A percentile compares a stretch with the other conserved stretches of the same genome.
Evolutionary conservation across 2,329 filamentous ascomycete genomes (phyloP).

Genomic region (Eutypella sp.): DNA sequence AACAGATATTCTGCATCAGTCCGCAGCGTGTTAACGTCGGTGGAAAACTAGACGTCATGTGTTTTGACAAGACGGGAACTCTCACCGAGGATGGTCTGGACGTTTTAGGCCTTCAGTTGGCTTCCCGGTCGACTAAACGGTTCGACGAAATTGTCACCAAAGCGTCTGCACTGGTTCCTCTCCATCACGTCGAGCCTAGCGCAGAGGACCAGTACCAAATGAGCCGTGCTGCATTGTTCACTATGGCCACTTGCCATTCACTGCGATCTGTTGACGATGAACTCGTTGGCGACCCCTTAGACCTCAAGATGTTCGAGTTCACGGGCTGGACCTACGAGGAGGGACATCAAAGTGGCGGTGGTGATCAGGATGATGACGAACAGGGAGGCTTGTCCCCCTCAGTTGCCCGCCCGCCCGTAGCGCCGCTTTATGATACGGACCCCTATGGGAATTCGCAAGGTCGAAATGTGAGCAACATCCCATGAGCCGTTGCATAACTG

Average conservation of each 20-base stretch:
- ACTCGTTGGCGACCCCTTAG: slow-evolving; percentile 86
- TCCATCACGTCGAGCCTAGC: slow-evolving; percentile 22
- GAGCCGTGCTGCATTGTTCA: slow-evolving; percentile 67
- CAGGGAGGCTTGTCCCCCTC: slow-evolving; percentile 77
- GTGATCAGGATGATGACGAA: slow-evolving; percentile 65
- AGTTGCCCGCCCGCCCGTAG: slow-evolving; percentile 73
- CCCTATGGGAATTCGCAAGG: slow-evolving; percentile 22
- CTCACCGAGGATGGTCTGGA: slow-evolving; percentile 94
- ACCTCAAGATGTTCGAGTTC: slow-evolving; percentile 98
- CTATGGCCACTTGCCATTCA: slow-evolving; percentile 97
- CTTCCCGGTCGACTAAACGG: slow-evolving; percentile 53
- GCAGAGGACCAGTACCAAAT: slow-evolving; percentile 28
- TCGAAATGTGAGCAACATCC: slow-evolving; percentile 20
- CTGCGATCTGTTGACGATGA: slow-evolving; percentile 82
- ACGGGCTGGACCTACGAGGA: slow-evolving; percentile 92
- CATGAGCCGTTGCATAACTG: neutral
- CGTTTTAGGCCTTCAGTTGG: slow-evolving; percentile 81
- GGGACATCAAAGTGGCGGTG: slow-evolving; percentile 61
- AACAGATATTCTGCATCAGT: slow-evolving; percentile 95
- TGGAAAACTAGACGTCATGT: slow-evolving; percentile 92
- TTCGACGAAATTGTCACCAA: slow-evolving; percentile 76
- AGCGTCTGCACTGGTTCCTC: slow-evolving; percentile 52
- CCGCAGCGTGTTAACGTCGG: slow-evolving; percentile 95
- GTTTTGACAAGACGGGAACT: slow-evolving; percentile 99
- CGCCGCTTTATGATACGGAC: slow-evolving; percentile 44